Base-by-base conservation (phyloP, 768 basidiomycete genomes). In the Rhodotorula toruloides region DNA sequence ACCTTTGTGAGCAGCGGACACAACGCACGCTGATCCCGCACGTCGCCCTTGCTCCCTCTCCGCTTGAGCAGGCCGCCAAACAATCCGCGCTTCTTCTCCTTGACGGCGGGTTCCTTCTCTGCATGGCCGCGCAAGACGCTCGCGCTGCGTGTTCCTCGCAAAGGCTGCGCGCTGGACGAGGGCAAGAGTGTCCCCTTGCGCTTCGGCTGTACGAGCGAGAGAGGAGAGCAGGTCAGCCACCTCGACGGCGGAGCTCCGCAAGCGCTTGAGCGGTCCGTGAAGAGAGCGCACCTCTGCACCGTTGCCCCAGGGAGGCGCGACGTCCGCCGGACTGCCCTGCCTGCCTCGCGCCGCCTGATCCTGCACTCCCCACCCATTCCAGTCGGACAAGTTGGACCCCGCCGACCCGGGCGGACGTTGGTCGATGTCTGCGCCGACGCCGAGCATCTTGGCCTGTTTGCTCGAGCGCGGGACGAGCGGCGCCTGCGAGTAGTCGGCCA, bases 381-480 rank as follows among this genome's bases (percentile, higher is more conserved):
- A 46, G 39, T 46, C 13, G 37, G 42, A 39, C 52, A 12, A 14
- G 27, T 36, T 25, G 16, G 31, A 14, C 2, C 12, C 46, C 39
- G 54, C 7, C 11, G n/a, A 12, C n/a, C 50, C 17, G 22, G n/a
- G 39, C 34, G 8, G 29, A 14, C 22, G 37, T 4, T 5, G 53
- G 54, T 56, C 46, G 47, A 44, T 29, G 54, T 60, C 42, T 43
- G 53, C 37, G 27, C 52, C 60, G 25, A 66, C 58, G 12, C 68
- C 68, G 58, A 70, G 64, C 68, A 70, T 63, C 61, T 70, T 70
- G 25, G 68, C 68, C 57, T 65, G 64, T 54, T 70, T 70, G 21
- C 50, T 54, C 14, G 53, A n/a, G 34, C 60, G 64, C 13, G 61
- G 57, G 4, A 58, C 61, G 46, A 31, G 40, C 0, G 61, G 56